A percentile compares a stretch with the other conserved stretches of the same genome.
These are phyloP conservation scores for Heliamphora exappendiculata DNA, from an alignment of 148 eudicot genomes.

Conservation along the genomic window DNA sequence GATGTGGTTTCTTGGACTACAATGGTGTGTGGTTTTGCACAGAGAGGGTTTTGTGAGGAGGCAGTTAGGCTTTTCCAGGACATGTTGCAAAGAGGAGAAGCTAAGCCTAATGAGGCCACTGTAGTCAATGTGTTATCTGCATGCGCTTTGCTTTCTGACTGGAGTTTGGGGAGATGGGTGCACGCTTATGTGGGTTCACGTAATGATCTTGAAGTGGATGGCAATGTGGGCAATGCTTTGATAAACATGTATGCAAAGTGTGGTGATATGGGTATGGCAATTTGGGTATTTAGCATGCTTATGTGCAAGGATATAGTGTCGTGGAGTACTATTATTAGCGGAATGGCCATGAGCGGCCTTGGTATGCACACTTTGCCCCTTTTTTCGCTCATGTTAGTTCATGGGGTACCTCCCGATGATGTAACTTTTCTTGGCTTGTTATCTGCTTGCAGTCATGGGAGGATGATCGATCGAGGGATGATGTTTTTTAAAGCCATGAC, in stretches of 20 bases:
- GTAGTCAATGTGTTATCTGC: slow-evolving; percentile 17
- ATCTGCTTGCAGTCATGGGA: slow-evolving; percentile 21
- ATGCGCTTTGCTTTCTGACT: slow-evolving; percentile 12
- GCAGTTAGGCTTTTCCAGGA: slow-evolving; percentile 15
- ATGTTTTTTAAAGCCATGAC: slow-evolving; percentile 23
- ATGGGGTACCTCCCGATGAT: slow-evolving; percentile 17
- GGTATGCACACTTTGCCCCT: slow-evolving; percentile 15
- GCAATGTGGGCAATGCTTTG: slow-evolving; percentile 23
- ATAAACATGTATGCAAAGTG: slow-evolving; percentile 22
- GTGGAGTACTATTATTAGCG: slow-evolving; percentile 23
- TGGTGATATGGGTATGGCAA: slow-evolving; percentile 18
- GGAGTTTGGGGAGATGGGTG: slow-evolving; percentile 16
- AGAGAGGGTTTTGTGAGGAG: slow-evolving; percentile 12
- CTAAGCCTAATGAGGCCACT: slow-evolving; percentile 26
- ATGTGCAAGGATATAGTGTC: slow-evolving; percentile 14
- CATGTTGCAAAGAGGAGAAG: slow-evolving; percentile 19
- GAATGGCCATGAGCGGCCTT: slow-evolving; percentile 22
- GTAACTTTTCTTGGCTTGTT: slow-evolving; percentile 19
- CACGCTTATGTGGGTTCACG: slow-evolving; percentile 5
- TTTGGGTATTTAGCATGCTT: slow-evolving; percentile 8
- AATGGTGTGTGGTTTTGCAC: slow-evolving; percentile 19
- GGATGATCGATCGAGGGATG: slow-evolving; percentile 20
- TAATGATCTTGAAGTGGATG: slow-evolving; percentile 13
- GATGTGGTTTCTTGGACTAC: slow-evolving; percentile 23
- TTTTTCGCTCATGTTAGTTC: slow-evolving; percentile 21